Conservation (phyloP, 345 rosid species). For the Eucalyptus cloeziana region DNA sequence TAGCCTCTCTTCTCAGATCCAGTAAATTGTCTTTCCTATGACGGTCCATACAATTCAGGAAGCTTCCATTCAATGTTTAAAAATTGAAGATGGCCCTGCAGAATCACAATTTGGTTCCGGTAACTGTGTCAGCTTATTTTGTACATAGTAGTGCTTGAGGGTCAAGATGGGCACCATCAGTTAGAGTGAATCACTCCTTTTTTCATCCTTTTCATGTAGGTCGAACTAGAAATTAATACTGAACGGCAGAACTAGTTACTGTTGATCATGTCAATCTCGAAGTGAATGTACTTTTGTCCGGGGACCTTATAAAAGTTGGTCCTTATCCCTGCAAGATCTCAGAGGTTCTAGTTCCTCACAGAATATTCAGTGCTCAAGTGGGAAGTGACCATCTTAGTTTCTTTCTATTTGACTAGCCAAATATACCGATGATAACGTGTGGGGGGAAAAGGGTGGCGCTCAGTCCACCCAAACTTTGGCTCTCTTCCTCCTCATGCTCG, state of each 20-base stretch:
- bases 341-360: background rate
- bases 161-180: too few species aligned
- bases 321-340: background rate
- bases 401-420: background rate
- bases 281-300: background rate
- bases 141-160: background rate
- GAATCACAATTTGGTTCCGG: background rate
- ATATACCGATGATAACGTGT: background rate
- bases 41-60: background rate
- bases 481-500: background rate
- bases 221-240: background rate
- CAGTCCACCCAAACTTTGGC: background rate
- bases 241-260: background rate
- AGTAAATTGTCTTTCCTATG: background rate
- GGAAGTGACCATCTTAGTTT: background rate
- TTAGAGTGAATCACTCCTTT: accelerated
- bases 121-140: background rate
- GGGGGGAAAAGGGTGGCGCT: background rate
- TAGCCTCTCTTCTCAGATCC: background rate
- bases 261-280: background rate
- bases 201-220: background rate
- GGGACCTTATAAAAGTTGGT: background rate
- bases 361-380: background rate
- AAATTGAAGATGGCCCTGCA: background rate
- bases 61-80: background rate